Percentiles rank a stretch among this genome's conserved stretches.
phyloP scores from a whole-genome alignment of 2,329 filamentous ascomycete species.

The Passalora sequoiae region DNA sequence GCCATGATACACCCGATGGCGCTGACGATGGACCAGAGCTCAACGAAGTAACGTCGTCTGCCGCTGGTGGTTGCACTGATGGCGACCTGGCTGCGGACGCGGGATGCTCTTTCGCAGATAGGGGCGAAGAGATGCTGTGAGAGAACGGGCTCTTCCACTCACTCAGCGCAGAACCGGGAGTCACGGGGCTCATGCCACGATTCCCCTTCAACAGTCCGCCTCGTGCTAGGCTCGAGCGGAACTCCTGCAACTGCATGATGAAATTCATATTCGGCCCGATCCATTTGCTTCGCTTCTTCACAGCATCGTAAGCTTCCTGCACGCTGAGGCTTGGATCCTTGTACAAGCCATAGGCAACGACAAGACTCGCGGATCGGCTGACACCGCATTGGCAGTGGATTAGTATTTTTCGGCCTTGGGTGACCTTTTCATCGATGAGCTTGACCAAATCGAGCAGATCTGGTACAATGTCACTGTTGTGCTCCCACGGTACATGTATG shows the following conservation, averaged over 20 bases:
- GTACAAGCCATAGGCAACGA: slow-evolving; percentile 80
- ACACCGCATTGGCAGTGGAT: slow-evolving; percentile 84
- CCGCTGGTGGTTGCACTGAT: slow-evolving; percentile 4
- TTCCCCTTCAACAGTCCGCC: slow-evolving; percentile 33
- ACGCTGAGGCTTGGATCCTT: slow-evolving; percentile 70
- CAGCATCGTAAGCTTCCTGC: slow-evolving; percentile 76
- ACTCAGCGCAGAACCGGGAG: slow-evolving; percentile 31
- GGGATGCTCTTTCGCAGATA: slow-evolving; percentile 12
- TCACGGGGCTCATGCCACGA: slow-evolving; percentile 32
- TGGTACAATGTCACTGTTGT: slow-evolving; percentile 78
- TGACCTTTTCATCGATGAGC: slow-evolving; percentile 66
- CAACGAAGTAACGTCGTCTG: slow-evolving; percentile 30
- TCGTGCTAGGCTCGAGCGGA: slow-evolving; percentile 48
- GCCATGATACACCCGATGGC: slow-evolving; percentile 59
- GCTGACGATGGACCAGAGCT: slow-evolving; percentile 61
- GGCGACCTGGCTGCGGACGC: slow-evolving; percentile 20
- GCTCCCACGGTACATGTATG: slow-evolving; percentile 81
- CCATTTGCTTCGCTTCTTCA: slow-evolving; percentile 77
- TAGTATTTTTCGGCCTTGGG: slow-evolving; percentile 70
- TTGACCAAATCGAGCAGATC: slow-evolving; percentile 72
- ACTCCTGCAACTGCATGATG: slow-evolving; percentile 84
- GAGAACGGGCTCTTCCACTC: slow-evolving; percentile 32
- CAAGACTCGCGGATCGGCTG: slow-evolving; percentile 76
- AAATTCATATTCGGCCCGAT: slow-evolving; percentile 89
- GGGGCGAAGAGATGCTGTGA: slow-evolving; percentile 14